Percentiles rank a stretch among this genome's conserved stretches.
Evolutionary conservation across 1,284 basidiomycete genomes (phyloP).

Genomic region (Clitocybe nebularis): DNA sequence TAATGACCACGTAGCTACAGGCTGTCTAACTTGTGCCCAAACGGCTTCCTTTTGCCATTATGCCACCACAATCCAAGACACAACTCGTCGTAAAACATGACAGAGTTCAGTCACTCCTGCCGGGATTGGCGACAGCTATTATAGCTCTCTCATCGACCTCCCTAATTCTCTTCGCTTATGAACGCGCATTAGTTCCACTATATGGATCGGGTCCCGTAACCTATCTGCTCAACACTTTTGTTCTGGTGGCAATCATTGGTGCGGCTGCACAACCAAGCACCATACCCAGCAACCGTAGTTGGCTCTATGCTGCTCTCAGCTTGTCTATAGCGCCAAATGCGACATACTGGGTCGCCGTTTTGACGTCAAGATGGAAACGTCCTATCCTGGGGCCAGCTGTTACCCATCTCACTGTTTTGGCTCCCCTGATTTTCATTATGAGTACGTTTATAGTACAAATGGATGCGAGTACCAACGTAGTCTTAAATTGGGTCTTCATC

Average conservation of each 20-base stretch:
- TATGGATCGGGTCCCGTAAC: slow-evolving; percentile 53
- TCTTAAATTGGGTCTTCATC: background rate
- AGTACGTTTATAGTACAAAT: slow-evolving; percentile 24
- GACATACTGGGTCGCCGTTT: slow-evolving; percentile 59
- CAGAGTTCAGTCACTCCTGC: background rate
- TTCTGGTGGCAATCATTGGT: slow-evolving; percentile 32
- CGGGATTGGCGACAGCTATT: slow-evolving; percentile 8
- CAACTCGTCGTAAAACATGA: background rate
- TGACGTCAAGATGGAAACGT: slow-evolving; percentile 47
- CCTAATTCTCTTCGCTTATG: slow-evolving; percentile 49
- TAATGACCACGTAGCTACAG: too few species aligned
- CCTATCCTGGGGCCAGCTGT: slow-evolving; percentile 55
- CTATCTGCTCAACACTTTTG: slow-evolving; percentile 41
- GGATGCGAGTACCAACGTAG: slow-evolving; percentile 1
- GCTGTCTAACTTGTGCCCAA: too few species aligned
- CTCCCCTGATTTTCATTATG: slow-evolving; percentile 49
- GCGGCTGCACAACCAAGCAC: slow-evolving; percentile 29
- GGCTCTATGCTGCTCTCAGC: slow-evolving; percentile 39
- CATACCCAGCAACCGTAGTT: slow-evolving; percentile 23
- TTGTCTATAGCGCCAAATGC: slow-evolving; percentile 56
- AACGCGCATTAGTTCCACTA: slow-evolving; percentile 51
- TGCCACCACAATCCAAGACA: background rate
- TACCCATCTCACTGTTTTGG: slow-evolving; percentile 52
- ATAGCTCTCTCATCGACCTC: slow-evolving; percentile 35
- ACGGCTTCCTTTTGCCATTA: too few species aligned